Conservation (phyloP, 805 yeast genomes). For the Candida fluviatilis region DNA sequence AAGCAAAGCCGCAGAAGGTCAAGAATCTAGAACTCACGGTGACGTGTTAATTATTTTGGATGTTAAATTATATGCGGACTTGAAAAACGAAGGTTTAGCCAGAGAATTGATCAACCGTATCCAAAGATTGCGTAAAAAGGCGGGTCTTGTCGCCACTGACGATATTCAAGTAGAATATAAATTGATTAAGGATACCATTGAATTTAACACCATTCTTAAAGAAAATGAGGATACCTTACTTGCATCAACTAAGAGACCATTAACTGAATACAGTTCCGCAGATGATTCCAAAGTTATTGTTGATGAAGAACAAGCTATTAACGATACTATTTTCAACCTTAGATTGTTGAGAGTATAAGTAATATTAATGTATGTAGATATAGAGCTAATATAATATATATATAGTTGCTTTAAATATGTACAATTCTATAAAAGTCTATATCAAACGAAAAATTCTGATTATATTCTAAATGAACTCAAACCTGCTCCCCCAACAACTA, state of each 20-base stretch:
- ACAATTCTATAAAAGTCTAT: not conserved
- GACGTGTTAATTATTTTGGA: slow-evolving; percentile 90
- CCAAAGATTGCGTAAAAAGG: slow-evolving; percentile 95
- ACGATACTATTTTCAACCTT: slow-evolving; percentile 73
- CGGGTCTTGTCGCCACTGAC: slow-evolving; percentile 90
- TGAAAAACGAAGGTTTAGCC: slow-evolving; percentile 90
- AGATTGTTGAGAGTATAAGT: slow-evolving; percentile 65
- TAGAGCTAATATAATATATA: slow-evolving; percentile 5
- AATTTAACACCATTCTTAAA: slow-evolving; percentile 55
- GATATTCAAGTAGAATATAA: slow-evolving; percentile 86
- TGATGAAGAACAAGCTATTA: slow-evolving; percentile 78
- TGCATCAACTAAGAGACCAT: slow-evolving; percentile 71
- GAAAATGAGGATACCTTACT: slow-evolving; percentile 64
- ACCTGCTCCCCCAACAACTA: slow-evolving; percentile 79
- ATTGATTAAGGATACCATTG: slow-evolving; percentile 61
- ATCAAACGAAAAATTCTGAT: slow-evolving; percentile 1
- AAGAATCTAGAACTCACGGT: slow-evolving; percentile 81
- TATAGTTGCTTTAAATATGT: not conserved
- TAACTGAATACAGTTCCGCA: slow-evolving; percentile 45
- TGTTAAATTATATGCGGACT: slow-evolving; percentile 79
- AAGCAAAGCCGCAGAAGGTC: slow-evolving; percentile 63
- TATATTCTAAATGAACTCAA: slow-evolving; percentile 46
- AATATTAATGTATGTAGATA: slow-evolving; percentile 1
- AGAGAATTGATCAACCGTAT: slow-evolving; percentile 96
- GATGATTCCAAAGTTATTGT: slow-evolving; percentile 52